Conservation (phyloP, 148 eudicot genomes). For the Polygonum maritimum region DNA sequence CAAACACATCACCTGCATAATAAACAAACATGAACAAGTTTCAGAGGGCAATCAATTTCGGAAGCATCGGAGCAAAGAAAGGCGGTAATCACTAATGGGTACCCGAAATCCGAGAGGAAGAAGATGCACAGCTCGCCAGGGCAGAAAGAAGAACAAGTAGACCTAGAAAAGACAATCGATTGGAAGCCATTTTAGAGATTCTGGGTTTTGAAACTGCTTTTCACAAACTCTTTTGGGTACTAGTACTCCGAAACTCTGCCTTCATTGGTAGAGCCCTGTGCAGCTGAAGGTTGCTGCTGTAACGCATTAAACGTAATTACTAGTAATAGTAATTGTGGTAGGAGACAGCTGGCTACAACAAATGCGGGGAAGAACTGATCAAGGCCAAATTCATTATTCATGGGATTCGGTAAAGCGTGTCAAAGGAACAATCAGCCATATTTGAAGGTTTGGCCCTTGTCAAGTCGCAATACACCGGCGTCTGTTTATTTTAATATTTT, state of each 20-base stretch:
- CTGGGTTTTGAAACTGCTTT: background rate
- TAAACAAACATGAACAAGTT: background rate
- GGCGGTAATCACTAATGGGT: background rate
- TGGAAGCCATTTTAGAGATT: constrained; percentile 24
- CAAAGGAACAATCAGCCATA: too few species aligned
- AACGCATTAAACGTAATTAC: background rate
- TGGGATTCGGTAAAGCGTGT: too few species aligned
- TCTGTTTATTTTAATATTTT: too few species aligned
- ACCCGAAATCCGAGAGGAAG: constrained; percentile 2
- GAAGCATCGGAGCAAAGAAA: background rate
- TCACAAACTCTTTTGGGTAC: background rate
- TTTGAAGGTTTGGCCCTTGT: too few species aligned
- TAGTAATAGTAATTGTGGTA: too few species aligned
- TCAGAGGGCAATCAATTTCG: background rate
- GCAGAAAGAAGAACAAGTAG: constrained; percentile 44
- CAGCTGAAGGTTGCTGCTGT: background rate
- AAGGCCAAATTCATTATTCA: too few species aligned
- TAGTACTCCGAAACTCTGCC: background rate
- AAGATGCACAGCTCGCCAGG: constrained; percentile 22
- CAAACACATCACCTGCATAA: constrained; percentile 38
- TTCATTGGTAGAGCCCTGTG: background rate
- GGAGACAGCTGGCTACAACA: too few species aligned
- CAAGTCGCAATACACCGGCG: too few species aligned
- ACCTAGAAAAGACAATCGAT: constrained; percentile 18
- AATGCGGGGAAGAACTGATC: too few species aligned